These are phyloP conservation scores for Dissophora globulifera DNA, from an alignment of 192 early-diverging fungal species.

Conservation along the genomic window DNA sequence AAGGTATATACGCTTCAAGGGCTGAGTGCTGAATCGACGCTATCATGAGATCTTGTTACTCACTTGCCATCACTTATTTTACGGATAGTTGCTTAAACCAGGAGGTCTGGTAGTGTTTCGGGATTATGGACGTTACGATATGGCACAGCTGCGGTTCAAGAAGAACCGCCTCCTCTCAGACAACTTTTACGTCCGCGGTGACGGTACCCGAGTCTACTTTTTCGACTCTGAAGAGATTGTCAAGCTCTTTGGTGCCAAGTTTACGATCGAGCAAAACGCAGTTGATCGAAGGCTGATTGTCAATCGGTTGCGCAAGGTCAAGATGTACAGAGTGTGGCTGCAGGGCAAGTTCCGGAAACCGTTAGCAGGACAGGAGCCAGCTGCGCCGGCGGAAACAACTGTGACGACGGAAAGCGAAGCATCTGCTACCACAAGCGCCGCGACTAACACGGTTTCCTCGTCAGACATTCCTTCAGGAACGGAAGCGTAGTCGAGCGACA, in stretches of 20 bases:
- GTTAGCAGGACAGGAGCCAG: conserved; percentile 23
- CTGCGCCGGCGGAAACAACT: conserved; percentile 12
- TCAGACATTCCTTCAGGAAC: no score
- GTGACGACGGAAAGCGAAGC: conserved; percentile 22
- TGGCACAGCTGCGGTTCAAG: conserved; percentile 98
- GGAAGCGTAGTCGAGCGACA: no score
- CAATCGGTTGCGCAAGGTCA: conserved; percentile 89
- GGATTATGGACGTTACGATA: conserved; percentile 98
- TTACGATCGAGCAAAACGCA: conserved; percentile 88
- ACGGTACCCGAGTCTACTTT: conserved; percentile 96
- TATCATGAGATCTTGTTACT: no score
- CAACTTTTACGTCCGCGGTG: conserved; percentile 97
- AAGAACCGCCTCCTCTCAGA: conserved; percentile 87
- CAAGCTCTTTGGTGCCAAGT: conserved; percentile 64
- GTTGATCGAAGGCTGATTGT: conserved; percentile 93
- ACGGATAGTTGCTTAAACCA: conserved; percentile 75
- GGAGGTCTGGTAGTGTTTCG: conserved; percentile 91
- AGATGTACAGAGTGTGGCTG: conserved; percentile 98
- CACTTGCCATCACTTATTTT: background rate
- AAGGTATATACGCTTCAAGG: conserved; percentile 66
- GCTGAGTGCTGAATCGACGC: no score
- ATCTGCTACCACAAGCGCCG: no score
- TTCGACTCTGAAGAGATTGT: conserved; percentile 78
- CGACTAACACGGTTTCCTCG: no score
- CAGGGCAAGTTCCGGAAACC: conserved; percentile 95